Evolutionary conservation across 202 grass and related monocot genomes (phyloP).

Genomic region (Zizania palustris): DNA sequence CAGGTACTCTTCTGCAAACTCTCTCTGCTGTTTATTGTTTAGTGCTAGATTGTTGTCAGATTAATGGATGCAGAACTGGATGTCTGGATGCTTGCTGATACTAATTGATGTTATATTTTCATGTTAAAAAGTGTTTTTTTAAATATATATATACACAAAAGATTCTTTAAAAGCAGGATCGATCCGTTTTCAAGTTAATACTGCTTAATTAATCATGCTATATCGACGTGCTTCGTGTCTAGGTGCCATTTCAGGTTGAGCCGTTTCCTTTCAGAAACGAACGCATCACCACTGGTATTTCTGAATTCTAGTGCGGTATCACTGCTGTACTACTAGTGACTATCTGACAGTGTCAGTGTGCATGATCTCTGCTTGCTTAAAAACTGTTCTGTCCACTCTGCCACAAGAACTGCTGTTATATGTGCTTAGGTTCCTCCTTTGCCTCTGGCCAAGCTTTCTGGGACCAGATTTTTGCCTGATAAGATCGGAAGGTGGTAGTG

Average conservation of each 20-base stretch:
- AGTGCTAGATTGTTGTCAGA: constrained; percentile 28
- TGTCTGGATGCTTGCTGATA: constrained; percentile 12
- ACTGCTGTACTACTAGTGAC: background rate
- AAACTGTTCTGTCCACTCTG: constrained; percentile 8
- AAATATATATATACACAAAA: no score
- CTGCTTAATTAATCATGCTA: no score
- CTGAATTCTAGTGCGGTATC: background rate
- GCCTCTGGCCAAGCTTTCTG: constrained; percentile 36
- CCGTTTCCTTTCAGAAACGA: no score
- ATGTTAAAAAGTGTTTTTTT: background rate
- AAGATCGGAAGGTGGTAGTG: constrained; percentile 13
- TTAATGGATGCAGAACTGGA: background rate
- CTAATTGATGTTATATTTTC: constrained; percentile 2
- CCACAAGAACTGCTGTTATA: background rate
- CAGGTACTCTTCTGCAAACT: constrained; percentile 46
- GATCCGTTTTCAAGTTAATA: no score
- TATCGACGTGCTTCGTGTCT: no score
- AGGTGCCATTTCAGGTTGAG: no score
- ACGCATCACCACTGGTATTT: background rate
- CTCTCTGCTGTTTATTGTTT: background rate
- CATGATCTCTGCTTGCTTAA: constrained; percentile 17
- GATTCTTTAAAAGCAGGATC: no score
- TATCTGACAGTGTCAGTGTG: constrained; percentile 1
- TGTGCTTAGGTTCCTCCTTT: constrained; percentile 1
- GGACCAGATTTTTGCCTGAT: constrained; percentile 39